Evolutionary conservation across 768 basidiomycete species (phyloP), one percentile per base, ranked within the genome.

Genomic region (Strobilomyces echinocephalus): DNA sequence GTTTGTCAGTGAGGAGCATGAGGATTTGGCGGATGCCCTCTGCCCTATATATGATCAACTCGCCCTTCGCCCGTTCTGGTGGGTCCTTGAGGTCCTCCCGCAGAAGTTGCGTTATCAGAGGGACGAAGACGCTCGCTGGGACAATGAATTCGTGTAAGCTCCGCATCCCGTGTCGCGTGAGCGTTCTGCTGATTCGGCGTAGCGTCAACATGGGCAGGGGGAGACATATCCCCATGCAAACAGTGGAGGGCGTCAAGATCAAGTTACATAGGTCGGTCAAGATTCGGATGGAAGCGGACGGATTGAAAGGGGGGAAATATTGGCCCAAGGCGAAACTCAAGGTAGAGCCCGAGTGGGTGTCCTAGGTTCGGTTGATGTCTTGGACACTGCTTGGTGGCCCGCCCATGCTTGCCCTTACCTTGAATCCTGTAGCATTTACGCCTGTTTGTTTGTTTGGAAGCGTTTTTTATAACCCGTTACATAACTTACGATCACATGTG

Each of bases 21-120:
- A 87, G 55, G 87, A 89, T 31, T 56, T 85, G 33, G 63, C 66
- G 3, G 88, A 89, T 58, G 79, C 81, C 6, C 50, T 84, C 14
- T 71, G 72, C 48, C 73, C 70, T 0, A 64, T 75, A 4, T 80
- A 81, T 53, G 87, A 89, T 65, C 77, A 85, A 70, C 75, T 89
- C 30, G 24, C 2, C 11, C 5, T 35, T 11, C 56, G 64, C 15
- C 59, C 58, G 45, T 50, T 46, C 0, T 89, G 87, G 88, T 89
- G 88, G 87, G 57, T 82, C 18, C 68, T 90, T 34, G 87, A 90
- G 65, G 49, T 74, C 21, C 36, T 82, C 11, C 83, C 81, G 1
- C 70, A 66, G 55, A 57, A 46, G 47, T 16, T 60, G 51, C 66
- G 50, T 21, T 71, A 58, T 52, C 70, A 72, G 45, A 53, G 57